These are phyloP conservation scores for Cymbopogon flexuosus DNA, from an alignment of 202 grass and related monocot species.

Conservation along the genomic window DNA sequence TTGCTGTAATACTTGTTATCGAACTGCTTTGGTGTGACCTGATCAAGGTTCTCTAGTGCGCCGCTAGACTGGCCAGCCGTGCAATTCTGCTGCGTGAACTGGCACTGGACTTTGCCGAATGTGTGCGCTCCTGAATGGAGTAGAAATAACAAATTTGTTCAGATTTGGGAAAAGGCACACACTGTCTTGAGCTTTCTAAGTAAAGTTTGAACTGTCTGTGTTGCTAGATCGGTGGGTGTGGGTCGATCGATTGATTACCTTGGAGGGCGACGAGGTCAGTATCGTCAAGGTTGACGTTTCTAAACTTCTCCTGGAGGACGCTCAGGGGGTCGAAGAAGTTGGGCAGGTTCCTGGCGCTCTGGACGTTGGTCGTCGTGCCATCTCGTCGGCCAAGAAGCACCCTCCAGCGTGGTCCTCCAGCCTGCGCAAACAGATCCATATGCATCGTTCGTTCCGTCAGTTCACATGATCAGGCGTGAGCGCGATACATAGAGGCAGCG, in stretches of 20 bases:
- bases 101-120: background rate
- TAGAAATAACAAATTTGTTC: background rate
- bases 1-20: constrained; percentile 22
- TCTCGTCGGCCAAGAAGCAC: background rate
- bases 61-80: background rate
- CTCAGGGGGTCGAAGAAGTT: background rate
- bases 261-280: constrained; percentile 45
- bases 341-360: constrained; percentile 29
- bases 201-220: too few species aligned
- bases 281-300: constrained; percentile 17
- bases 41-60: constrained; percentile 13
- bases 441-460: too few species aligned
- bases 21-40: background rate
- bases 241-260: constrained; percentile 18
- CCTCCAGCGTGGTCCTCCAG: too few species aligned
- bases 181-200: too few species aligned
- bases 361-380: constrained; percentile 21
- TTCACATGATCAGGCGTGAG: too few species aligned
- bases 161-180: background rate
- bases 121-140: background rate
- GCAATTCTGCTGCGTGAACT: background rate
- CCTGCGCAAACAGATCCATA: too few species aligned
- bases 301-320: constrained; percentile 27
- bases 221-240: too few species aligned
- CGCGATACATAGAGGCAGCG: too few species aligned